Conservation (phyloP, 208 protist species). For the Acanthamoeba culbertsoni region DNA sequence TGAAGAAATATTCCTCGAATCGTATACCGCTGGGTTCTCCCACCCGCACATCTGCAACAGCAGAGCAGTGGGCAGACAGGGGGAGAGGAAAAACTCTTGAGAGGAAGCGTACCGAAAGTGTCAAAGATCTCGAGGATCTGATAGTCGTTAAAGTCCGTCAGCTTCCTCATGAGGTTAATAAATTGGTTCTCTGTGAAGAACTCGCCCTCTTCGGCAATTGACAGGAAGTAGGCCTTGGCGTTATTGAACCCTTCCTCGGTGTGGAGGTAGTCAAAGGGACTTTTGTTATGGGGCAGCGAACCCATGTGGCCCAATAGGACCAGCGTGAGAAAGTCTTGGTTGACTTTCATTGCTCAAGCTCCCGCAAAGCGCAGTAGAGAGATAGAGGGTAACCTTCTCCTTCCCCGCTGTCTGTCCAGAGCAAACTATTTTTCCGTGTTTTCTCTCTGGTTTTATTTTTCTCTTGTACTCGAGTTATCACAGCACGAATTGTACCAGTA, state of each 20-base stretch:
- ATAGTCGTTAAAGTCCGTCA: slow-evolving; percentile 58
- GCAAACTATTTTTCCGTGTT: background rate
- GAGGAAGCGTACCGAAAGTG: slow-evolving; percentile 39
- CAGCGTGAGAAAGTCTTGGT: background rate
- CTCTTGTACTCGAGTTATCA: background rate
- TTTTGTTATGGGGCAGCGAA: slow-evolving; percentile 38
- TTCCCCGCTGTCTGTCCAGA: too few species aligned
- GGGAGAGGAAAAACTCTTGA: background rate
- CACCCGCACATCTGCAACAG: slow-evolving; percentile 17
- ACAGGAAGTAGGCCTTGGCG: slow-evolving; percentile 32
- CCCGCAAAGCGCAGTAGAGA: too few species aligned
- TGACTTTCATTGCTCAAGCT: slow-evolving; percentile 7
- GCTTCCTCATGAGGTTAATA: slow-evolving; percentile 56
- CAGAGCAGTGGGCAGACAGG: background rate
- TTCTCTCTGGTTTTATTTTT: background rate
- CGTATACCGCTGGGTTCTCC: slow-evolving; percentile 3
- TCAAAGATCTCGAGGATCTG: slow-evolving; percentile 53
- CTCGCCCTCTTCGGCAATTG: background rate
- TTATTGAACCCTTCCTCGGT: slow-evolving; percentile 52
- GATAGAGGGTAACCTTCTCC: too few species aligned
- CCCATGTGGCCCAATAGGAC: background rate
- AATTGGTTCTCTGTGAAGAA: slow-evolving; percentile 62
- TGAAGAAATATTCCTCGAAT: slow-evolving; percentile 58
- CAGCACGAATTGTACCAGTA: background rate
- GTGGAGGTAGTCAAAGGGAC: slow-evolving; percentile 18